Evolutionary conservation across 345 rosid genomes (phyloP), one percentile per base, ranked within the genome.

Genomic region (Toxicodendron radicans): DNA sequence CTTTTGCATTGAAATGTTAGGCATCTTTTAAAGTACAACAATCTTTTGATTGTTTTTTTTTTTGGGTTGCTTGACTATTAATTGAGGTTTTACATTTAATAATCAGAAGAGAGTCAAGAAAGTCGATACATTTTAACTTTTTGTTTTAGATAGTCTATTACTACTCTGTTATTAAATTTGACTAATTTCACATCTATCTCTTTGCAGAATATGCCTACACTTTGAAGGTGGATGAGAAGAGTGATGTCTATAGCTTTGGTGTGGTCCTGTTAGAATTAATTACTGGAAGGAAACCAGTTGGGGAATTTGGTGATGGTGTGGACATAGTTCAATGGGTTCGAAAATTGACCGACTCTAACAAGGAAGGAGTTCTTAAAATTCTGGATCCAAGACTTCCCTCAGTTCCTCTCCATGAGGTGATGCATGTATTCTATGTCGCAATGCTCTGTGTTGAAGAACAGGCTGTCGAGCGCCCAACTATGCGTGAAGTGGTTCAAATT

Each of bases 271-370:
- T 93, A 2, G 99, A 95, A 62, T 95, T 95, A 0, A 85, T 95
- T 32, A 82, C 90, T 0, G 99, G 99, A 13, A 78, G 95, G 58
- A 95, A 85, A 76, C 99, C 98, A 0, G 99, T 95, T 0, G 99
- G 99, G 12, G 99, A 95, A 76, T 95, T 95, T 1, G 99, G 99
- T 0, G 99, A 95, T 7, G 98, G 98, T 1, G 99, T 93, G 38
- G 99, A 95, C 80, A 95, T 95, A 0, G 98, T 95, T 74, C 99
- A 95, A 66, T 95, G 99, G 99, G 91, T 95, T 58, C 82, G 95
- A 23, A 93, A 90, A 73, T 84, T 84, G 90, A 95, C 99, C 3
- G 91, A 89, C 79, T 95, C 98, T 6, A 93, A 83, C 73, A 90
- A 87, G 79, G 99, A 95, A 38, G 94, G 91, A 35, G 95, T 90